Percentiles rank a stretch among this genome's conserved stretches.
These are phyloP conservation scores for Fusarium abutilonis DNA, from an alignment of 2,329 filamentous ascomycete genomes.

Conservation along the genomic window DNA sequence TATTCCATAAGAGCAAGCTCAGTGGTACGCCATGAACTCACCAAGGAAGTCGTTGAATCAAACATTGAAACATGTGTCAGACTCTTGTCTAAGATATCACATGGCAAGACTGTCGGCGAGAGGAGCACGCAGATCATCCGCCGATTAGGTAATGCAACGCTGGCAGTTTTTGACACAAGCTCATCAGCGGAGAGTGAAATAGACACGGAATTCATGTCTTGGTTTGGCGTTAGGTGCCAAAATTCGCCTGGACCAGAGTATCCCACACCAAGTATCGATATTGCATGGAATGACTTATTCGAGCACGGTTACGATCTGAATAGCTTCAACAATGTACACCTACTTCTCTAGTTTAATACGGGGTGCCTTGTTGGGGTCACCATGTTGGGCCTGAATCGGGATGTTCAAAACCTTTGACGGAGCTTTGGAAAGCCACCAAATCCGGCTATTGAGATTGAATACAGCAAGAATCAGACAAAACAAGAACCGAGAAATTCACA, in stretches of 20 bases:
- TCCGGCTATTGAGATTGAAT: no score
- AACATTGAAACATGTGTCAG: conserved; percentile 37
- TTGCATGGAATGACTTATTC: conserved; percentile 41
- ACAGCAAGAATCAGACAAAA: no score
- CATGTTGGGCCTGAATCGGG: no score
- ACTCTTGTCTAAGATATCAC: conserved; percentile 36
- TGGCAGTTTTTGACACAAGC: conserved; percentile 34
- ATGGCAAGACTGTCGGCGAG: conserved; percentile 35
- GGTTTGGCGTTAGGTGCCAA: conserved; percentile 40
- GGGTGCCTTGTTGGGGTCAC: background rate
- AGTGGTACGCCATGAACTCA: conserved; percentile 27
- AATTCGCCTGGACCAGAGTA: conserved; percentile 35
- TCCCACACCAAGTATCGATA: conserved; percentile 39
- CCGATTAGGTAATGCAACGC: conserved; percentile 35
- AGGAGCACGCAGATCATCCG: conserved; percentile 34
- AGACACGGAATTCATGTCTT: conserved; percentile 42
- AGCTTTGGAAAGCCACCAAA: no score
- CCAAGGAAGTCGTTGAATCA: conserved; percentile 36
- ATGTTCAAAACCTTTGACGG: no score
- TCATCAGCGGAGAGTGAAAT: conserved; percentile 31
- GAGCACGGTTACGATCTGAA: conserved; percentile 39
- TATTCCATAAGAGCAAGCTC: conserved; percentile 36
- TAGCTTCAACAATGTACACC: conserved; percentile 32
- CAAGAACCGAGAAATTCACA: no score
- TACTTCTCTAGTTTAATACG: conserved; percentile 16